Conservation (phyloP, 2,329 filamentous ascomycete genomes). For the Byssochlamys sp. region DNA sequence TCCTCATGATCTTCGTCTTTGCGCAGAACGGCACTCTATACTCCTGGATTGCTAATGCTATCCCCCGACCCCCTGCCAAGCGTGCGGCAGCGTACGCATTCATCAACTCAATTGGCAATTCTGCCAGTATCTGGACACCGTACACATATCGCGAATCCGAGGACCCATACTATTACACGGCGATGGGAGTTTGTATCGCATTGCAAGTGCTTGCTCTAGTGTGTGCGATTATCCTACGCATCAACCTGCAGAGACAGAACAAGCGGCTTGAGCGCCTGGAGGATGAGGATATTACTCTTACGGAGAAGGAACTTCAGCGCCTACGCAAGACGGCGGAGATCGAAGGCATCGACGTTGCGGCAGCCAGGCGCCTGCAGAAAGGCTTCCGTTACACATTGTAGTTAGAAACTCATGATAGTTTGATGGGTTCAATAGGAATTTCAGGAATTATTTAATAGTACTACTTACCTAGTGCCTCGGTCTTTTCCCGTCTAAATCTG, state of each 20-base stretch:
- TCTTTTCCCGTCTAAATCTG: too few species aligned
- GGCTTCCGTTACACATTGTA: constrained; percentile 46
- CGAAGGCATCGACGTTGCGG: constrained; percentile 42
- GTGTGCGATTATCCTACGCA: constrained; percentile 28
- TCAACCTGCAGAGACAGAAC: constrained; percentile 39
- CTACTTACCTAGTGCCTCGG: too few species aligned
- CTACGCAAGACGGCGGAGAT: constrained; percentile 43
- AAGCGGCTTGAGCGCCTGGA: constrained; percentile 43
- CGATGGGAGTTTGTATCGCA: constrained; percentile 35
- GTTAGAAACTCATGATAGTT: constrained; percentile 3
- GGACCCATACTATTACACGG: constrained; percentile 30
- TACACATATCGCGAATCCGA: constrained; percentile 39
- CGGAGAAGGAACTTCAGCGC: constrained; percentile 38
- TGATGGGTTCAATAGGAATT: background rate
- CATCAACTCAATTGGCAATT: constrained; percentile 48
- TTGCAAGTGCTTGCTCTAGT: constrained; percentile 28
- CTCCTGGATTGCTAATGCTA: constrained; percentile 43
- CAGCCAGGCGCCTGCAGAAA: constrained; percentile 44
- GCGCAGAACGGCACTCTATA: constrained; percentile 43
- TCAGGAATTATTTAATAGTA: background rate
- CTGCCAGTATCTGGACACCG: constrained; percentile 44
- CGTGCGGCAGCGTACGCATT: constrained; percentile 47
- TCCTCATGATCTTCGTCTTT: constrained; percentile 49
- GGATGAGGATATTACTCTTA: constrained; percentile 37
- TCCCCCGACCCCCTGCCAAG: constrained; percentile 46